Conservation (phyloP, 2,329 filamentous ascomycete genomes). For the Fusarium fracticaudum region DNA sequence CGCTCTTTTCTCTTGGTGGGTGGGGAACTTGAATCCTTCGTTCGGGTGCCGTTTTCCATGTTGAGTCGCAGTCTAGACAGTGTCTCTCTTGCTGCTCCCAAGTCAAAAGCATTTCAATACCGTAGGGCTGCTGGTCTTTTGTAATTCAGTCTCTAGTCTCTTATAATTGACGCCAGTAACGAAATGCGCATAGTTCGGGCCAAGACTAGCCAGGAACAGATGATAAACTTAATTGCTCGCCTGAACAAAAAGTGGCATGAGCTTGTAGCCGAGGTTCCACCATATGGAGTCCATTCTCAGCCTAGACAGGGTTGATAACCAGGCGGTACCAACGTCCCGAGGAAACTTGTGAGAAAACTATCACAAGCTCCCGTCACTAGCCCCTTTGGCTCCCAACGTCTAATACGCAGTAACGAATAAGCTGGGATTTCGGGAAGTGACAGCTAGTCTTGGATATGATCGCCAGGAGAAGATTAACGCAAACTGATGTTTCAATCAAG, state of each 20-base stretch:
- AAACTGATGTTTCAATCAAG: not conserved
- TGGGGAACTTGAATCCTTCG: not conserved
- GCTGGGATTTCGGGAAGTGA: not conserved
- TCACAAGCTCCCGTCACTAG: not conserved
- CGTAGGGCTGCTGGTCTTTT: not conserved
- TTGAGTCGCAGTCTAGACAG: not conserved
- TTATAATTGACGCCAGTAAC: not conserved
- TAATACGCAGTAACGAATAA: not conserved
- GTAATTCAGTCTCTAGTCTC: not conserved
- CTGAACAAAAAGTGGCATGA: not conserved
- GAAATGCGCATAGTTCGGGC: not conserved
- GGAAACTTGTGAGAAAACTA: not conserved
- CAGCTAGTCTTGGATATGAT: not conserved
- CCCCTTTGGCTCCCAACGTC: not conserved
- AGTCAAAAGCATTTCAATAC: rapidly evolving
- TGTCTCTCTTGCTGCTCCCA: no score
- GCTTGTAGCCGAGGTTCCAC: not conserved
- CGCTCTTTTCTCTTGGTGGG: not conserved
- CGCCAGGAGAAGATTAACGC: not conserved
- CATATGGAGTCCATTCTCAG: not conserved
- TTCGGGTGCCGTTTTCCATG: not conserved
- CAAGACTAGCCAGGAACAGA: not conserved
- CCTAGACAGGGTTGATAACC: not conserved
- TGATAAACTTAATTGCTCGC: not conserved
- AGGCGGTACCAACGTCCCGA: not conserved